A percentile compares a stretch with the other conserved stretches of the same genome.
These are phyloP conservation scores for Mallotus repandus DNA, from an alignment of 441 rosid genomes.

Conservation along the genomic window DNA sequence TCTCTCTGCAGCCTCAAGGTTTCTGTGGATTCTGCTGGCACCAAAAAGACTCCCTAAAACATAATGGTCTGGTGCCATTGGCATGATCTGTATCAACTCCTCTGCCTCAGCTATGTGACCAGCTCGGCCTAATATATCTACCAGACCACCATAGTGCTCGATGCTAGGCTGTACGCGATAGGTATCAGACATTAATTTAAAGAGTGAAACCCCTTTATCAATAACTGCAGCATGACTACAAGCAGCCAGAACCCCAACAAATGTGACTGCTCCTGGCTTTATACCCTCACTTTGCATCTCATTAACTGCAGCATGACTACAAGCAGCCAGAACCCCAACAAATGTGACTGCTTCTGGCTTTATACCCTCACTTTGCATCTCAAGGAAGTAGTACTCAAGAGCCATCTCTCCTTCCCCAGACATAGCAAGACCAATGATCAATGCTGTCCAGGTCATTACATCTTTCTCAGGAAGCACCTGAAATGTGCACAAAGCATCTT, in stretches of 20 bases:
- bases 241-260: conserved; percentile 33
- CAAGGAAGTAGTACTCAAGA: conserved; percentile 25
- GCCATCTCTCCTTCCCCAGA: neutral
- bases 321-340: conserved; percentile 30
- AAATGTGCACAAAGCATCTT: conserved; percentile 25
- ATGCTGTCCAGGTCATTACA: conserved; percentile 35
- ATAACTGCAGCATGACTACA: too few relatives aligned
- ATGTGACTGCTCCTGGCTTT: conserved; percentile 36
- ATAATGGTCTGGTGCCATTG: conserved; percentile 26
- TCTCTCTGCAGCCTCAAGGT: too few relatives aligned
- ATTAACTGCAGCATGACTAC: neutral
- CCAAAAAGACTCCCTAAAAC: conserved; percentile 25
- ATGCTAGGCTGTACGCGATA: too few relatives aligned
- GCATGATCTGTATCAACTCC: conserved; percentile 24
- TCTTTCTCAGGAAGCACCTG: conserved; percentile 28
- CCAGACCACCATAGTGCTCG: too few relatives aligned
- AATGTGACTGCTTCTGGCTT: conserved; percentile 38
- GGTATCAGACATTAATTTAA: too few relatives aligned
- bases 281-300: conserved; percentile 29
- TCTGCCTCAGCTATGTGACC: conserved; percentile 33
- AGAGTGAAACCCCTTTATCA: too few relatives aligned
- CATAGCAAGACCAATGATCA: conserved; percentile 37
- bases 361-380: conserved; percentile 29
- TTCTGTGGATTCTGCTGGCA: too few relatives aligned
- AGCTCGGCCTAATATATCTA: conserved; percentile 34